Conservation (phyloP, 495 filamentous ascomycete genomes). For the Penicillium psychrofluorescens region DNA sequence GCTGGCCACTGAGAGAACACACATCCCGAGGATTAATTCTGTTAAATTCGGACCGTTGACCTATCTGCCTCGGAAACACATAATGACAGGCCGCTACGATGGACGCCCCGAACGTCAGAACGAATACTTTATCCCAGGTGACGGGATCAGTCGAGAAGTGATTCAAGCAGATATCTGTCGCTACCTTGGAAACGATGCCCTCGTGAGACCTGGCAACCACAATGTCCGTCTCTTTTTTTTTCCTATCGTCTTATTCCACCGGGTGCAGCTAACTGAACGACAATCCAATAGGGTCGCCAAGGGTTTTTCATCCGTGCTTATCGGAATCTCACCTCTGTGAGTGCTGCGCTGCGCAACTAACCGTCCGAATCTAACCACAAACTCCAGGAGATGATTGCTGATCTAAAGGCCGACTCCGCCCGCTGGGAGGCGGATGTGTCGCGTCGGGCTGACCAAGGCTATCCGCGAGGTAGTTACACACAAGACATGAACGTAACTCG, state of each 20-base stretch:
- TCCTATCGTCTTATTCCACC: not conserved
- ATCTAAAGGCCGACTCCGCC: constrained; percentile 73
- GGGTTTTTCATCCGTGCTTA: constrained; percentile 87
- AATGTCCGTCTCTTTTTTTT: constrained; percentile 60
- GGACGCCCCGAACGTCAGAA: constrained; percentile 52
- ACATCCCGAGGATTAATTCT: not conserved
- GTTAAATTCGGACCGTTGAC: constrained; percentile 15
- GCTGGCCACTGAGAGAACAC: constrained; percentile 30
- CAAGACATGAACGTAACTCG: constrained; percentile 36
- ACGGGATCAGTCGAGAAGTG: constrained; percentile 88
- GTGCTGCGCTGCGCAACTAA: constrained; percentile 17
- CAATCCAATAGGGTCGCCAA: constrained; percentile 48
- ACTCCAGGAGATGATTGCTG: constrained; percentile 76
- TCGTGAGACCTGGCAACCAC: constrained; percentile 77
- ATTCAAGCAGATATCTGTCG: constrained; percentile 93
- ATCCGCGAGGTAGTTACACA: constrained; percentile 40
- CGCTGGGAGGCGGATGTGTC: constrained; percentile 70
- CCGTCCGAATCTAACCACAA: constrained; percentile 3
- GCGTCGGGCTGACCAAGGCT: constrained; percentile 41
- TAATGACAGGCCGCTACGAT: constrained; percentile 39
- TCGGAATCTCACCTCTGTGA: constrained; percentile 78
- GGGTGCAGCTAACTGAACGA: no score
- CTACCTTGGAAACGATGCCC: constrained; percentile 86
- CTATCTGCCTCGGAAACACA: constrained; percentile 15
- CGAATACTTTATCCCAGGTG: constrained; percentile 81